A percentile compares a stretch with the other conserved stretches of the same genome.
Conservation (phyloP, 2,329 filamentous ascomycete species). For the Microdochium trichocladiopsis region DNA sequence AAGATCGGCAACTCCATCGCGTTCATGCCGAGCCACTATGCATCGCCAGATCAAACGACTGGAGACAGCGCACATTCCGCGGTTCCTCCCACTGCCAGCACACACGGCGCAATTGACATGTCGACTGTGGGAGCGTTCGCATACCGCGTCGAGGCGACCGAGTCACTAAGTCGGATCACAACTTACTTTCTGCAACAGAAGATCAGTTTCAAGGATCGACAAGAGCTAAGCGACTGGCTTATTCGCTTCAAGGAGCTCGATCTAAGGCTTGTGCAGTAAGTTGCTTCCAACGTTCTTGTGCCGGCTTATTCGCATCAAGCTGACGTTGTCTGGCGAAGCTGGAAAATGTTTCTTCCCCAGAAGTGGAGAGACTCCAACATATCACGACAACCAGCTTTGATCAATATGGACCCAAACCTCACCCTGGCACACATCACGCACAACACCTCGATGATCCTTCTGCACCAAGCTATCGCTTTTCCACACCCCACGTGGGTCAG, state of each 20-base stretch:
- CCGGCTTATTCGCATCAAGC: no score
- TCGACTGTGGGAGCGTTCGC: conserved; percentile 35
- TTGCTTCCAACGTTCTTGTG: not conserved
- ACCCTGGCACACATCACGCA: conserved; percentile 41
- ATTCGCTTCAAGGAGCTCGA: conserved; percentile 40
- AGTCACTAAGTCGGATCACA: conserved; percentile 35
- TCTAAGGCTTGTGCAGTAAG: conserved; percentile 33
- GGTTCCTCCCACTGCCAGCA: not conserved
- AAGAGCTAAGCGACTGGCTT: conserved; percentile 34
- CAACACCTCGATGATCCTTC: conserved; percentile 39
- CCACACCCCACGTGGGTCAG: conserved; percentile 21
- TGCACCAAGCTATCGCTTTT: conserved; percentile 41
- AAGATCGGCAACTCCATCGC: conserved; percentile 30
- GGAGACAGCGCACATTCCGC: not conserved
- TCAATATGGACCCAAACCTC: conserved; percentile 39
- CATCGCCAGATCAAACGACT: conserved; percentile 3
- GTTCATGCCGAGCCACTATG: conserved; percentile 23
- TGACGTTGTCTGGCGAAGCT: conserved; percentile 8
- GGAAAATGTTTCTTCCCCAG: conserved; percentile 35
- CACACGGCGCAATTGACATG: conserved; percentile 20
- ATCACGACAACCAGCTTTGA: conserved; percentile 11
- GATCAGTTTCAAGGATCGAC: conserved; percentile 28
- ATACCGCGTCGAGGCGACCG: conserved; percentile 38
- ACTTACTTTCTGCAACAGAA: conserved; percentile 36
- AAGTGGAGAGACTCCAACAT: conserved; percentile 29